phyloP scores from a whole-genome alignment of 306 rosid genomes.

The Erythrophleum fordii region DNA sequence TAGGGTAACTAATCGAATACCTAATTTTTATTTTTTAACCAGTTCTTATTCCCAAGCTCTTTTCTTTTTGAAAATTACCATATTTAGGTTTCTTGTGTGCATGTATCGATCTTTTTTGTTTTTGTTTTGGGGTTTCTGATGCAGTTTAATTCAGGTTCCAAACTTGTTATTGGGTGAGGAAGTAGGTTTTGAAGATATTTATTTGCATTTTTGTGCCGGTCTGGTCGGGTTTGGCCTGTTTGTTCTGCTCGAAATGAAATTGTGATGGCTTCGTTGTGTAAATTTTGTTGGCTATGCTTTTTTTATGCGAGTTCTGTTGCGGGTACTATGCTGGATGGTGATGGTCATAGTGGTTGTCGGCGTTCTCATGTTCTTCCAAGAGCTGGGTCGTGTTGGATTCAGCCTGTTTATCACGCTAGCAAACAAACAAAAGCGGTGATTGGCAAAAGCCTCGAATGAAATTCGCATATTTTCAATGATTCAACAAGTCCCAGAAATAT shows the following conservation, averaged over 20 bases:
- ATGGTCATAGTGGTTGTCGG: slow-evolving; percentile 18
- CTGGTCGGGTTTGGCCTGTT: slow-evolving; percentile 2
- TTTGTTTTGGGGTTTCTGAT: neutral
- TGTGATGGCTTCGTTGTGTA: neutral
- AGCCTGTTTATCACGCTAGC: slow-evolving; percentile 3
- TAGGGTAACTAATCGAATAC: slow-evolving; percentile 43
- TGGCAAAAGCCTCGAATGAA: neutral
- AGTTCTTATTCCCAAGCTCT: slow-evolving; percentile 28
- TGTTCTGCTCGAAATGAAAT: slow-evolving; percentile 17
- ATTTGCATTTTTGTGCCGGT: slow-evolving; percentile 1
- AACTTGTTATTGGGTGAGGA: neutral
- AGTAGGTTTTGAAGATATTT: neutral
- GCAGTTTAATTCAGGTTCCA: neutral
- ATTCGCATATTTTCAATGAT: neutral
- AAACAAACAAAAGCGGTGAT: neutral
- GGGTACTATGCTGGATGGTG: slow-evolving; percentile 20
- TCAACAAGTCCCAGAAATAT: neutral
- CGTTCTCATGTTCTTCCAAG: neutral
- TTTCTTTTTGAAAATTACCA: neutral
- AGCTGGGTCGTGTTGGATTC: slow-evolving; percentile 1
- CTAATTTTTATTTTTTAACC: slow-evolving; percentile 31
- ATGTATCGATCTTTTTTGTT: slow-evolving; percentile 32
- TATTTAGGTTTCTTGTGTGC: neutral
- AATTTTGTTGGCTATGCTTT: slow-evolving; percentile 1
- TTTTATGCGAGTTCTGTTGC: slow-evolving; percentile 16